Evolutionary conservation across 768 basidiomycete genomes (phyloP).

Genomic region (Clitopilus hobsonii): DNA sequence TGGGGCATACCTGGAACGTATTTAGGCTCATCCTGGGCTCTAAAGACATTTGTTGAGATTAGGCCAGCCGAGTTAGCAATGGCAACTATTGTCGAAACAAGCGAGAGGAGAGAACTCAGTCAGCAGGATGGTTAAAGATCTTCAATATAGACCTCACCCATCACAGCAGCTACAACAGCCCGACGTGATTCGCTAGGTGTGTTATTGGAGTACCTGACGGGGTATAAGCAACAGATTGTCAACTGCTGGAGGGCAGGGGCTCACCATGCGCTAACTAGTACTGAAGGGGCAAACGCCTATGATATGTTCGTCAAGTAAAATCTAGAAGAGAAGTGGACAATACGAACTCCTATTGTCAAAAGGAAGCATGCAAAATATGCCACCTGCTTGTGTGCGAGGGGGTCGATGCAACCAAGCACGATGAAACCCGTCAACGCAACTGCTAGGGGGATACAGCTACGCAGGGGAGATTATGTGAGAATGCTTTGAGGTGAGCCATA

Average conservation of each 20-base stretch:
- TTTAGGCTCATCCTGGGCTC: conserved; percentile 43
- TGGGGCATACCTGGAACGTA: conserved; percentile 35
- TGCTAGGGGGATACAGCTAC: conserved; percentile 38
- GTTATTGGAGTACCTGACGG: conserved; percentile 46
- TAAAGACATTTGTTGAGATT: conserved; percentile 49
- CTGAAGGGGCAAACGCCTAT: conserved; percentile 44
- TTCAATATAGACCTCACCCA: conserved; percentile 26
- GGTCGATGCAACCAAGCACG: conserved; percentile 41
- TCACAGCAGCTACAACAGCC: conserved; percentile 46
- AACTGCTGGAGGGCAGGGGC: not conserved
- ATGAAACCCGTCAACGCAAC: conserved; percentile 36
- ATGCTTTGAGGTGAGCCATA: conserved; percentile 10
- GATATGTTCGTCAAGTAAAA: not conserved
- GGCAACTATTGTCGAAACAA: too few relatives aligned
- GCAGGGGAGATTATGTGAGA: not conserved
- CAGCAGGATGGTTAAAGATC: not conserved
- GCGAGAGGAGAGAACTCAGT: not conserved
- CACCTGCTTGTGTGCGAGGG: conserved; percentile 29
- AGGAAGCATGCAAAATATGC: conserved; percentile 56
- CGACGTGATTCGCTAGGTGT: conserved; percentile 43
- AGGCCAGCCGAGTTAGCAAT: conserved; percentile 45
- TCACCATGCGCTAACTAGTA: conserved; percentile 39
- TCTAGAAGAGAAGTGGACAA: not conserved
- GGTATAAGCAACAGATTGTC: not conserved
- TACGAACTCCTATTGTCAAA: conserved; percentile 40